Percentiles rank a stretch among this genome's conserved stretches.
phyloP scores from a whole-genome alignment of 306 rosid species.

The Trichosanthes truncata region DNA sequence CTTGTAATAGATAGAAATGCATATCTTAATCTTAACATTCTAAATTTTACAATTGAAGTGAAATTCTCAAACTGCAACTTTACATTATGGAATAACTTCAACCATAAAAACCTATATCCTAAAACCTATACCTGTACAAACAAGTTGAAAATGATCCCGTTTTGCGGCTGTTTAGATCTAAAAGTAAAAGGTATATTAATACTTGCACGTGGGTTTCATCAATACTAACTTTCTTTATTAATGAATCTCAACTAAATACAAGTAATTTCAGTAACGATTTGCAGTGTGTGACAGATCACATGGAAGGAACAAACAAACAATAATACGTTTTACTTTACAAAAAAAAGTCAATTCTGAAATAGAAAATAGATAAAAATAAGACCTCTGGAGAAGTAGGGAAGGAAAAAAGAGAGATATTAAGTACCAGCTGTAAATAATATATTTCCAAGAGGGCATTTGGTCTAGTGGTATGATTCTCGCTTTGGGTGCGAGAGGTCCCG shows the following conservation, averaged over 20 bases:
- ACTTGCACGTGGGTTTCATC: background rate
- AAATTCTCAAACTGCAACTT: too few species aligned
- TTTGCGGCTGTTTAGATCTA: background rate
- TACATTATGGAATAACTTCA: too few species aligned
- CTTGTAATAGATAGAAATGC: background rate
- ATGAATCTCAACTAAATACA: background rate
- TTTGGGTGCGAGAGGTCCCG: slow-evolving; percentile 6
- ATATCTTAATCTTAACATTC: background rate
- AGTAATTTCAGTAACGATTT: background rate
- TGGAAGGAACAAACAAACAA: background rate
- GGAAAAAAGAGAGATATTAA: too few species aligned
- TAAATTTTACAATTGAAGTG: too few species aligned
- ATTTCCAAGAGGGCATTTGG: background rate
- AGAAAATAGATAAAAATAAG: too few species aligned
- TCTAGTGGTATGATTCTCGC: slow-evolving; percentile 5
- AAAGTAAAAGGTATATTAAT: background rate
- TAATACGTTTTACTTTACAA: background rate
- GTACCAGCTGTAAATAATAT: too few species aligned
- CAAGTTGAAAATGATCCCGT: background rate
- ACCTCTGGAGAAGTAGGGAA: background rate
- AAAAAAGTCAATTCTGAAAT: background rate
- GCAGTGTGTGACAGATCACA: background rate
- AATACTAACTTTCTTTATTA: background rate
- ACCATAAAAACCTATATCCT: too few species aligned
- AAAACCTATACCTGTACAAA: background rate